Evolutionary conservation across 169 alveolate species (phyloP), one percentile per base, ranked within the genome.

Genomic region (Plasmodium gonderi): DNA sequence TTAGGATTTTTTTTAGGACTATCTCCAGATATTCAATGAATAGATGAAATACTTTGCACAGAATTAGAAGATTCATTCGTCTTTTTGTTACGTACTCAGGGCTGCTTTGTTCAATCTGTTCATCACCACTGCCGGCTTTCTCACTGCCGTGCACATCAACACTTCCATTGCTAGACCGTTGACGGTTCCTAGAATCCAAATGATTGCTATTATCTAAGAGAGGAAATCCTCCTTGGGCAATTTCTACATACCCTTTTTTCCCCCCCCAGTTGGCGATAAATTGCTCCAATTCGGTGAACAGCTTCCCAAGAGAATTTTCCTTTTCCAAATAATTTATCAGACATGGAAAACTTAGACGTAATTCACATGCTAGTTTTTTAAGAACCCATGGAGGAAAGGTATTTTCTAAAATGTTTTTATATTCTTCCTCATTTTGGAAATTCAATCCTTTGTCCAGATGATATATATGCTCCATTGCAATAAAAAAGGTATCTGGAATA

Each of bases 11-110:
- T 47, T 64, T 65, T 42, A 90, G 5, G 31, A 79, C 81, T 29
- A 90, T 78, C 45, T 79, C 77, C 12, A 79, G 83, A 76, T 78
- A 79, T 14, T 90, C 65, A 67, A 79, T 77, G 80, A 90, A 90
- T 54, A 78, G 54, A 47, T 90, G 72, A 77, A 90, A 90, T 9
- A 90, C 47, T 51, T 90, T 90, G 40, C 94, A 90, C 12, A 90
- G 65, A 0, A 90, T 54, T 67, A 69, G 8, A 68, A 77, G 20
- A 38, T 78, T 90, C 82, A 90, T 26, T 67, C 94, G 47, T 36
- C 49, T 90, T 31, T 23, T 29, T 31, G 90, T 90, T 26, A 90
- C 51, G 20, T 3, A 20, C 49, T 36, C 49, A 4, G 49, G 44
- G 47, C 42, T 68, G 29, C 31, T 60, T 4, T 60, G 31, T 60